Base-by-base conservation (phyloP, 2,329 filamentous ascomycete species). In the Aureobasidium uvarum region DNA sequence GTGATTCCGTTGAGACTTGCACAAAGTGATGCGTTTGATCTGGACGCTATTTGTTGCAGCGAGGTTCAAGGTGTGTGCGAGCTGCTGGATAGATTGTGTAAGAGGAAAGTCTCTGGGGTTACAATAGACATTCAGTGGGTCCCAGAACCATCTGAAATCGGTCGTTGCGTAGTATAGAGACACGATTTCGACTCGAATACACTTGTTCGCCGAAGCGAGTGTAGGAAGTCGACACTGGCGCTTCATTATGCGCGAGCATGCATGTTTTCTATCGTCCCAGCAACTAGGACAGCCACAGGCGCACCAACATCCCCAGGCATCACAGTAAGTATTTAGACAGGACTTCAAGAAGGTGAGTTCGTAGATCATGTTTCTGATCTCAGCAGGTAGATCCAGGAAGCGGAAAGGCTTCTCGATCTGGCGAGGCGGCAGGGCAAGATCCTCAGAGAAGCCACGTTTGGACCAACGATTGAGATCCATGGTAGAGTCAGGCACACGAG, bases 361-460 rank as follows among this genome's bases (percentile, higher is more conserved):
- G 33, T 60, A 60, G 18, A 60, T 38, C 25, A 60, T 60, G 28
- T 48, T 60, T 8, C 56, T 8, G 8, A 60, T 20, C 56, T 60
- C 56, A 48, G 41, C 41, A 48, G 56, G 56, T 11, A 60, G 13
- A 38, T 60, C 56, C 28, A 60, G 5, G 8, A 60, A 60, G 11
- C 56, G 25, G 7, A 60, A 60, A 20, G 56, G 41, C 11, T 48
- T 48, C 43, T 48, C 41, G 36, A 36, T 38, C 43, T 38, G 56
- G 20, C 38, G 39, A 45, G 55, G 41, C 5, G 38, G 55, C 6
- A 59, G 23, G 16, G 41, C 10, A 4, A 41, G 41, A 20, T 48
- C 55, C n/a, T 59, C 41, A n/a, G 39, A 59, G 7, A 36, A 36
- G 6, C 41, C 41, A 10, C 55, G 55, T 39, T 46, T 16, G 5